These are phyloP conservation scores for Colletotrichum tropicicola DNA, from an alignment of 2,329 filamentous ascomycete species.

Conservation along the genomic window DNA sequence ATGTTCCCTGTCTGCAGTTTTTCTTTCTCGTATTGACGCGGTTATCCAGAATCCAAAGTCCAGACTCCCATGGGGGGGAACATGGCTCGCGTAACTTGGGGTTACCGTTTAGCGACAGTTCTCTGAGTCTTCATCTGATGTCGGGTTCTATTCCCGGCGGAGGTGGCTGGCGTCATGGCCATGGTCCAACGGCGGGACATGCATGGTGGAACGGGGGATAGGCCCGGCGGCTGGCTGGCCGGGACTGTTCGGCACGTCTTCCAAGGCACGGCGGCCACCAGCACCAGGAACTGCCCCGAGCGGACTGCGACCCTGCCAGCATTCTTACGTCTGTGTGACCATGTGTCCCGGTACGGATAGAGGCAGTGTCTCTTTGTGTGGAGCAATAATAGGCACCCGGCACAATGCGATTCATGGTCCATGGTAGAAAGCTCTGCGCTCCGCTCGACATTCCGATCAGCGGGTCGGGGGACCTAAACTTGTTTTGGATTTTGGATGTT, in stretches of 20 bases:
- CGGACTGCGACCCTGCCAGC: not conserved
- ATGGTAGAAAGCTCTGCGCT: conserved; percentile 6
- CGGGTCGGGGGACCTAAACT: conserved; percentile 7
- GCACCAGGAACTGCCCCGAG: not conserved
- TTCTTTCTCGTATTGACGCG: not conserved
- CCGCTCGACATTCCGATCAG: conserved; percentile 14
- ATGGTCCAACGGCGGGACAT: not conserved
- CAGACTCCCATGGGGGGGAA: not conserved
- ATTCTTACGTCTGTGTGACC: not conserved
- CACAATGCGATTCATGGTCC: not conserved
- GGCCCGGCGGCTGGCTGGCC: not conserved
- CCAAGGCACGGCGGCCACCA: not conserved
- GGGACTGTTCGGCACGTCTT: not conserved
- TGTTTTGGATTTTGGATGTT: not conserved
- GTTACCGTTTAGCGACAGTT: too few relatives aligned
- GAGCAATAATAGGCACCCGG: not conserved
- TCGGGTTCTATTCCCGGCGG: not conserved
- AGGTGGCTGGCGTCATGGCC: not conserved
- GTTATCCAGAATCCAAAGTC: not conserved
- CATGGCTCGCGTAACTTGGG: not conserved
- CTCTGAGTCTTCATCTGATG: too few relatives aligned
- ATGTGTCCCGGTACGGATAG: not conserved
- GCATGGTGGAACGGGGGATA: not conserved
- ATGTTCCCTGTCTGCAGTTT: not conserved
- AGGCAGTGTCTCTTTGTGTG: not conserved